Evolutionary conservation across 2,329 filamentous ascomycete species (phyloP), one percentile per base, ranked within the genome.

Genomic region (Alternaria solani): DNA sequence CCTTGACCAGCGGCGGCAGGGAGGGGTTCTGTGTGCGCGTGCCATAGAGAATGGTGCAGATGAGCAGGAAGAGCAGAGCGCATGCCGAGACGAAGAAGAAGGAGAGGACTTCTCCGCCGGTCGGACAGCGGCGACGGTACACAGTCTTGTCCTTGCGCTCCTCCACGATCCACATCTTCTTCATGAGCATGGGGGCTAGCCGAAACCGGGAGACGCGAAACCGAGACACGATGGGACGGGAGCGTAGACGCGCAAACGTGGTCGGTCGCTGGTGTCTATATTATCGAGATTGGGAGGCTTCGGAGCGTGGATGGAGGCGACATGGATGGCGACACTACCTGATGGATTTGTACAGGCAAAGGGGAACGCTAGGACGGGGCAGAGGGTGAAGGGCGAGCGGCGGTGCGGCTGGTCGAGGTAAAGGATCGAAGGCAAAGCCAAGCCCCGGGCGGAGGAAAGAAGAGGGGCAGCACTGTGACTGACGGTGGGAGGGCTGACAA

Each of bases 21-120:
- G 59, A 63, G 18, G 69, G 71, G 51, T 65, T 67, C 61, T 75
- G 70, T 42, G 70, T 71, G 57, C 73, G 74, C 14, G 73, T 76
- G 64, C 73, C 74, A 57, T 75, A 76, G 11, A 76, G 58, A 44
- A 76, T 75, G 51, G 70, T 69, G 66, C 70, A 75, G 51, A 75
- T 58, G 57, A 76, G 66, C 47, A 75, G 60, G 64, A 76, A 65
- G 55, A 75, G 64, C 53, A 75, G 59, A 49, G 69, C 67, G 65
- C 69, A 70, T 38, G 69, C 64, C 18, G 68, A 67, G 43, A 74
- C 49, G 64, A 73, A 68, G 63, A 76, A 69, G 59, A 70, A 69
- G 36, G 68, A 67, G 18, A 76, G 65, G 47, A 67, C 64, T 53
- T 75, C 72, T 18, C 64, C 59, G 26, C 59, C 64, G 28, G 68